A percentile compares a stretch with the other conserved stretches of the same genome.
Evolutionary conservation across 108 stramenopile genomes (phyloP).

Genomic region (Phaeodactylum tricornutum): DNA sequence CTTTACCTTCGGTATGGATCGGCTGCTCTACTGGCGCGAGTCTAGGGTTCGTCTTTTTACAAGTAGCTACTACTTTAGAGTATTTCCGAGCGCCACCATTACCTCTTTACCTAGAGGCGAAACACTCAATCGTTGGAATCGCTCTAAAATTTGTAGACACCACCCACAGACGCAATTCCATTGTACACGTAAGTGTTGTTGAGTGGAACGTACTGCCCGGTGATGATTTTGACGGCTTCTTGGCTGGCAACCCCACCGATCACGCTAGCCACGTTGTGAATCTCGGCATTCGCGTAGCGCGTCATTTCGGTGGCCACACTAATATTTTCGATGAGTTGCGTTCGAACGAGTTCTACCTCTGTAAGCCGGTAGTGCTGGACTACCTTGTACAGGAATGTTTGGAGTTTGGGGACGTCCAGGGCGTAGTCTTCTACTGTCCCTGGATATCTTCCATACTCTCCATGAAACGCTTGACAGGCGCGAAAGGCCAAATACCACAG

Average conservation of each 20-base stretch:
- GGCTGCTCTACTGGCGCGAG: too few relatives aligned
- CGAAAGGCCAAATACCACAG: conserved; percentile 80
- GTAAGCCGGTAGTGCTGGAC: conserved; percentile 26
- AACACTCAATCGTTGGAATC: too few relatives aligned
- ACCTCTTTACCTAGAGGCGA: too few relatives aligned
- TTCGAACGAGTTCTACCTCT: conserved; percentile 35
- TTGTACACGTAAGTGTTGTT: conserved; percentile 91
- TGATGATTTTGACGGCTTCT: conserved; percentile 94
- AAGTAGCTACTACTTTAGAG: too few relatives aligned
- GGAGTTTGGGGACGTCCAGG: conserved; percentile 42
- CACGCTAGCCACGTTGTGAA: conserved; percentile 81
- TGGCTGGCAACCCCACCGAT: conserved; percentile 91
- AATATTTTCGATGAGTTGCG: too few relatives aligned
- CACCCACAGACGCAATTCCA: conserved; percentile 86
- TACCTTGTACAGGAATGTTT: conserved; percentile 33
- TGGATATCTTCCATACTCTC: conserved; percentile 58
- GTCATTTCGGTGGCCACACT: conserved; percentile 56
- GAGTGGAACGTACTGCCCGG: conserved; percentile 84
- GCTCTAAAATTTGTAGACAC: conserved; percentile 72
- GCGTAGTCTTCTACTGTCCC: conserved; percentile 41
- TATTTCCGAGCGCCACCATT: too few relatives aligned
- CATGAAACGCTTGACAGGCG: conserved; percentile 67
- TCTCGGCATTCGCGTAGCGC: conserved; percentile 81
- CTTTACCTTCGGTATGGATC: too few relatives aligned
- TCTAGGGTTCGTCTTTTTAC: too few relatives aligned